Percentiles rank a stretch among this genome's conserved stretches.
Evolutionary conservation across 805 yeast species (phyloP).

Genomic region (Suhomyces prunicola): DNA sequence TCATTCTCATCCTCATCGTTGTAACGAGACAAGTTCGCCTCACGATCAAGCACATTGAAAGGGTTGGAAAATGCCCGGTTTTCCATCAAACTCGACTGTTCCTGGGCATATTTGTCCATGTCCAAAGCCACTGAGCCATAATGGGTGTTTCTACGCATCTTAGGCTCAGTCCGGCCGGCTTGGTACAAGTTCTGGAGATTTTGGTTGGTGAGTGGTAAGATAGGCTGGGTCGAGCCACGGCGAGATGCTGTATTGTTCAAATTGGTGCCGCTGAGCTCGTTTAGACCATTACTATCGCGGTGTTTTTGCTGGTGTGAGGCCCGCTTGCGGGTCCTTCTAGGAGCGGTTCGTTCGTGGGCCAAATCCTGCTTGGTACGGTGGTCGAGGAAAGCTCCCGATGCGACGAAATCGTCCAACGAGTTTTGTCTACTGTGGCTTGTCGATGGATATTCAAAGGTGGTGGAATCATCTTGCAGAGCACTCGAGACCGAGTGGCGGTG

Average conservation of each 20-base stretch:
- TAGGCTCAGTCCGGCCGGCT: neutral
- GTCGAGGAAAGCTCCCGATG: constrained; percentile 26
- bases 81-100: constrained; percentile 22
- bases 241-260: neutral
- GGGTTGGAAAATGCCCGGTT: constrained; percentile 11
- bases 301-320: constrained; percentile 1
- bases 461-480: neutral
- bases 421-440: constrained; percentile 2
- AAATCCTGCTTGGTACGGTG: constrained; percentile 27
- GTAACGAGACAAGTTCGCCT: constrained; percentile 6
- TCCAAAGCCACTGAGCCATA: constrained; percentile 32
- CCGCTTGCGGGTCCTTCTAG: constrained; percentile 27
- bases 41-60: constrained; percentile 5
- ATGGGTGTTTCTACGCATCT: constrained; percentile 6
- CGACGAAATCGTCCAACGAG: constrained; percentile 5
- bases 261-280: neutral
- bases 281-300: neutral
- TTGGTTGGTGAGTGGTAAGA: constrained; percentile 35
- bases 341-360: constrained; percentile 26
- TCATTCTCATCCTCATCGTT: constrained; percentile 5
- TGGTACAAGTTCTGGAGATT: constrained; percentile 30
- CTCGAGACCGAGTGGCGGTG: neutral
- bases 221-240: constrained; percentile 1
- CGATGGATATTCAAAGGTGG: neutral
- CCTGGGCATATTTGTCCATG: constrained; percentile 38